Evolutionary conservation across 1,139 yeast species (phyloP).

Genomic region (Debaryomycetaceae sp.): DNA sequence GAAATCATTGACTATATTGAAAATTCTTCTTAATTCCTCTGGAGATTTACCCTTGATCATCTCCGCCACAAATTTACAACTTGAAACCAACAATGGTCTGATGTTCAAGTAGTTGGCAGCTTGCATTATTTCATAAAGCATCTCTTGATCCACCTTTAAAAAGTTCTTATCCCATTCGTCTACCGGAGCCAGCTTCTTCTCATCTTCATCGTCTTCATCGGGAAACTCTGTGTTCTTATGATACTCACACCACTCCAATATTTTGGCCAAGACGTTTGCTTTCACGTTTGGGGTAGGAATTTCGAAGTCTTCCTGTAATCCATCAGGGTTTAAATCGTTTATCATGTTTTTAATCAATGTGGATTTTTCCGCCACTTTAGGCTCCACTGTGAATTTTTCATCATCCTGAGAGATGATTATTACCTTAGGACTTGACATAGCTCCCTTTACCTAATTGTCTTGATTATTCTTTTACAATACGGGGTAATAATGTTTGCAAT

Average conservation of each 20-base stretch:
- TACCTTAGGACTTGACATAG: constrained; percentile 40
- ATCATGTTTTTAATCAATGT: constrained; percentile 87
- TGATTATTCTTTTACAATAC: neutral
- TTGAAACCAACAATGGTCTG: constrained; percentile 88
- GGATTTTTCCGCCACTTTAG: constrained; percentile 87
- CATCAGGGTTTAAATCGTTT: constrained; percentile 68
- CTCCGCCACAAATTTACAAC: constrained; percentile 96
- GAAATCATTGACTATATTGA: constrained; percentile 94
- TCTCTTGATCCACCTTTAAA: constrained; percentile 94
- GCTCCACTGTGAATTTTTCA: constrained; percentile 70
- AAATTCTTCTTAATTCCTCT: constrained; percentile 93
- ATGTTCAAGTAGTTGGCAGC: constrained; percentile 96
- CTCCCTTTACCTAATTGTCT: neutral
- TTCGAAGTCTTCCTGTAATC: constrained; percentile 65
- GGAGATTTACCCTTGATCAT: constrained; percentile 97
- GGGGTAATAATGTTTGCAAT: neutral
- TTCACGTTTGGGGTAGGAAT: constrained; percentile 92
- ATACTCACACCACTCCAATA: constrained; percentile 96
- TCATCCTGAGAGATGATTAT: constrained; percentile 71
- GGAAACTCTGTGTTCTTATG: constrained; percentile 83
- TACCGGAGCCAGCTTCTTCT: constrained; percentile 79
- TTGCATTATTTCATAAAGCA: constrained; percentile 92
- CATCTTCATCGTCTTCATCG: constrained; percentile 71
- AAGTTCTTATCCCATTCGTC: constrained; percentile 97
- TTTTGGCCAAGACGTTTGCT: constrained; percentile 82